Evolutionary conservation across 495 filamentous ascomycete genomes (phyloP).

Genomic region (Talaromyces ruber): DNA sequence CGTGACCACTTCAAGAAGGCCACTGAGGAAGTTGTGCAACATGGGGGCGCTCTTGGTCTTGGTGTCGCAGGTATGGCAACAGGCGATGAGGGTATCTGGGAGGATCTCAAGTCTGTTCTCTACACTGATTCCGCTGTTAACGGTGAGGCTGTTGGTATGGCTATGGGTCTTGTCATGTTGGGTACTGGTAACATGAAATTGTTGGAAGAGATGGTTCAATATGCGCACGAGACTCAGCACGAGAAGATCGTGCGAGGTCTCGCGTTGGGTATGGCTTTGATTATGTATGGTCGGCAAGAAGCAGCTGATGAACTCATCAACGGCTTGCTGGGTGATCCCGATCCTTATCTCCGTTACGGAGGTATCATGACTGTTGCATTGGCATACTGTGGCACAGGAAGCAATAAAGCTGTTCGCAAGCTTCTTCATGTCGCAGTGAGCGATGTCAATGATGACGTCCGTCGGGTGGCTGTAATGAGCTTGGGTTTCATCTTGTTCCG

Average conservation of each 20-base stretch:
- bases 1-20: slow-evolving; percentile 78
- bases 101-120: slow-evolving; percentile 77
- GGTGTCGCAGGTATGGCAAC: slow-evolving; percentile 98
- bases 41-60: slow-evolving; percentile 89
- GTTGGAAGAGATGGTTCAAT: slow-evolving; percentile 91
- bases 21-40: slow-evolving; percentile 90
- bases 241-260: slow-evolving; percentile 97
- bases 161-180: slow-evolving; percentile 96
- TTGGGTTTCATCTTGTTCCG: slow-evolving; percentile 98
- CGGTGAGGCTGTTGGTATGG: slow-evolving; percentile 89
- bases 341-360: slow-evolving; percentile 89
- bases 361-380: slow-evolving; percentile 98
- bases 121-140: slow-evolving; percentile 92
- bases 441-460: slow-evolving; percentile 97
- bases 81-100: slow-evolving; percentile 81
- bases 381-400: slow-evolving; percentile 93
- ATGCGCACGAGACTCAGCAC: slow-evolving; percentile 95
- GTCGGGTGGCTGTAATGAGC: slow-evolving; percentile 94
- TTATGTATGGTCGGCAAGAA: slow-evolving; percentile 96
- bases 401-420: slow-evolving; percentile 97
- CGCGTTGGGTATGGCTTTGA: slow-evolving; percentile 92
- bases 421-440: slow-evolving; percentile 96
- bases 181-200: slow-evolving; percentile 89
- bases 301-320: slow-evolving; percentile 90
- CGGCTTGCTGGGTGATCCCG: slow-evolving; percentile 85